Evolutionary conservation across 495 filamentous ascomycete species (phyloP), one percentile per base, ranked within the genome.

Genomic region (Penicillium canariense): DNA sequence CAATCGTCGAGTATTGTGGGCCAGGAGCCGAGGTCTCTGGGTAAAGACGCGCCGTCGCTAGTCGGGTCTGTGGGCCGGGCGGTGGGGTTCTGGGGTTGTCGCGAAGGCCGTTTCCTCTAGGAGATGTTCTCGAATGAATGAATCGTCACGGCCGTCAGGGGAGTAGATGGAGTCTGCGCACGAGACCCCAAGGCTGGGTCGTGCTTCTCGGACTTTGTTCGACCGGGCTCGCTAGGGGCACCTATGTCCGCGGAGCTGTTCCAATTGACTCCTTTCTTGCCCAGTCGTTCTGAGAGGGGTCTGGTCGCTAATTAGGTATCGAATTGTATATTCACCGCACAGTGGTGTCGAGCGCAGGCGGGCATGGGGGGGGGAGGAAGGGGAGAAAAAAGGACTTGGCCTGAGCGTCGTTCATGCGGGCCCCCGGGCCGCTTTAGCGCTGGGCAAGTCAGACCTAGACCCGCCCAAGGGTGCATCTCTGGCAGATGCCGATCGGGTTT

Each of bases 321-420:
- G 17, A 35, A 15, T 17, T 23, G 46, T 30, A 30, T 5, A 27
- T 12, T 30, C 46, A 1, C 9, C 5, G 18, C 10, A 23, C 18
- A n/a, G 18, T 23, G 17, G 28, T 36, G 7, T 35, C 50, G 36
- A 28, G 48, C 11, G n/a, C 25, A 51, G 32, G 5, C 5, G 11
- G 27, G 50, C 14, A 20, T 31, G n/a, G n/a, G n/a, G 25, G 17
- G 20, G 4, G 14, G 40, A 26, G 36, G 36, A 54, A 31, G 54
- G 47, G 38, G 30, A 47, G 46, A 45, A 60, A 59, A 66, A 64
- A 50, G 44, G 59, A 47, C 40, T 42, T 58, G 63, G 63, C 53
- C 53, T 56, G 50, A 51, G 58, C 63, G 63, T 46, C 52, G 54
- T 55, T 53, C 25, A 66, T 63, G 60, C 60, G 64, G 64, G 60